phyloP scores from a whole-genome alignment of 257 asterid genomes.

The Lithospermum erythrorhizon region DNA sequence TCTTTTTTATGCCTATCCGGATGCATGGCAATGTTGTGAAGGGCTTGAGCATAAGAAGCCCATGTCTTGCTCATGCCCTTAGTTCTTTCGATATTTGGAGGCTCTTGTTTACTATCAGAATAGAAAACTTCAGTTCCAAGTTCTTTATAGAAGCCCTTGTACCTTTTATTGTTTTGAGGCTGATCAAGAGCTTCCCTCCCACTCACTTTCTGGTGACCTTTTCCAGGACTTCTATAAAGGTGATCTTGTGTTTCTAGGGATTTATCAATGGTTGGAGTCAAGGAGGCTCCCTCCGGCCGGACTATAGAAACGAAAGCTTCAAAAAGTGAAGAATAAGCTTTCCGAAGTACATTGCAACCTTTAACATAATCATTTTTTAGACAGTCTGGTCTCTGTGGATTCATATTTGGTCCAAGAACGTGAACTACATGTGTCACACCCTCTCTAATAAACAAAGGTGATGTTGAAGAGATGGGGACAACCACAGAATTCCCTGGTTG shows the following conservation, averaged over 20 bases:
- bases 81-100: slow-evolving; percentile 13
- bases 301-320: slow-evolving; percentile 58
- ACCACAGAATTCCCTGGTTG: slow-evolving; percentile 58
- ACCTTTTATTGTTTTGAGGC: slow-evolving; percentile 36
- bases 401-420: slow-evolving; percentile 98
- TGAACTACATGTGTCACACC: slow-evolving; percentile 84
- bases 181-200: slow-evolving; percentile 36
- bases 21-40: slow-evolving; percentile 60
- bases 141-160: slow-evolving; percentile 27
- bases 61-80: slow-evolving; percentile 29
- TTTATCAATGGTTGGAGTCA: slow-evolving; percentile 10
- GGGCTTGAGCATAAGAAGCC: slow-evolving; percentile 65
- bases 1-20: slow-evolving; percentile 48
- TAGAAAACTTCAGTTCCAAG: slow-evolving; percentile 18
- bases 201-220: slow-evolving; percentile 33
- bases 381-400: slow-evolving; percentile 73
- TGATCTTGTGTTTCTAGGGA: slow-evolving; percentile 13
- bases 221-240: slow-evolving; percentile 12
- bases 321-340: slow-evolving; percentile 77
- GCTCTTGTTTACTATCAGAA: slow-evolving; percentile 9
- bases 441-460: slow-evolving; percentile 59
- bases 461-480: slow-evolving; percentile 67
- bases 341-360: slow-evolving; percentile 68
- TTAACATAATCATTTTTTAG: slow-evolving; percentile 55
- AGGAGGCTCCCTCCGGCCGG: slow-evolving; percentile 14